Conservation (phyloP, 495 filamentous ascomycete species). For the Massariosphaeria phaeospora region DNA sequence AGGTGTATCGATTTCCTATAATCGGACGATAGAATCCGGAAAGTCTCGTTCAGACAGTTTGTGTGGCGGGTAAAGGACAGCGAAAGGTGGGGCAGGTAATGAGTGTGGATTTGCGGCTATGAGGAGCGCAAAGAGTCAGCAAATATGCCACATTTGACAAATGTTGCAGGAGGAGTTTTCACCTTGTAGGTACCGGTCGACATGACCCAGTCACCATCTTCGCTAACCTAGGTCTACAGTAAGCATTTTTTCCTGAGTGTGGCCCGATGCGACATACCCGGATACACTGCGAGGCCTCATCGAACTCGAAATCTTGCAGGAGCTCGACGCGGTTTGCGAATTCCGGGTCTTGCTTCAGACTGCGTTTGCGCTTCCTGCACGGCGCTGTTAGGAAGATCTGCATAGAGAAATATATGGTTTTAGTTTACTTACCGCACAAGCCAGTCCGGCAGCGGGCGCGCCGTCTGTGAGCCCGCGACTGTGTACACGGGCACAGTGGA, state of each 20-base stretch:
- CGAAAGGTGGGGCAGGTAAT: slow-evolving; percentile 87
- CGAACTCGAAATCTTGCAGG: slow-evolving; percentile 96
- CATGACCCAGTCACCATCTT: slow-evolving; percentile 98
- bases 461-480: slow-evolving; percentile 85
- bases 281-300: slow-evolving; percentile 93
- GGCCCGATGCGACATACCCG: too few relatives aligned
- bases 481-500: slow-evolving; percentile 93
- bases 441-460: slow-evolving; percentile 91
- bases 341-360: slow-evolving; percentile 86
- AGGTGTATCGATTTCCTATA: slow-evolving; percentile 94
- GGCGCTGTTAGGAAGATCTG: too few relatives aligned
- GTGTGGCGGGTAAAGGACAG: slow-evolving; percentile 92
- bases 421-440: too few relatives aligned
- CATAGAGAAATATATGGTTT: too few relatives aligned
- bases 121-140: too few relatives aligned
- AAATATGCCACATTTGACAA: too few relatives aligned
- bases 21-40: slow-evolving; percentile 84
- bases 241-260: too few relatives aligned
- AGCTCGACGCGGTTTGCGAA: slow-evolving; percentile 91
- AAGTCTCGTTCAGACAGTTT: slow-evolving; percentile 86
- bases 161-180: too few relatives aligned
- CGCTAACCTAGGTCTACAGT: too few relatives aligned
- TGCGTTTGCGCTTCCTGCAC: slow-evolving; percentile 86
- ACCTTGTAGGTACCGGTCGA: slow-evolving; percentile 84
- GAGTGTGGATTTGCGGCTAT: slow-evolving; percentile 97